Conservation (phyloP, 176 grass and related monocot species). For the Alloteropsis semialata region DNA sequence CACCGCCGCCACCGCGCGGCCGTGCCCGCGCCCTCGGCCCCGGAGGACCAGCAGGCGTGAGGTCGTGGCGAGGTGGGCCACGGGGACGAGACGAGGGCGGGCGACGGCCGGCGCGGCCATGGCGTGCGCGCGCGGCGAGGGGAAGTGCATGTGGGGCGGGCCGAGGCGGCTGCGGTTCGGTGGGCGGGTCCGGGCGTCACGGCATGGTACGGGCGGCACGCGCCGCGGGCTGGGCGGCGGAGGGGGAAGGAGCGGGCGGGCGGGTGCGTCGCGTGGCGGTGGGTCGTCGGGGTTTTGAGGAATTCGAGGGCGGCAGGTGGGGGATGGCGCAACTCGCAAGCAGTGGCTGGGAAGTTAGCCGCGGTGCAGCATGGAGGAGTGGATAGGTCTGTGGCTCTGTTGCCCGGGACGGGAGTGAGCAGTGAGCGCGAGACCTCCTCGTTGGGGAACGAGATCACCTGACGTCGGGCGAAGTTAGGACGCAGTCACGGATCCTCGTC, state of each 20-base stretch:
- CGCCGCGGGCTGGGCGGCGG: neutral
- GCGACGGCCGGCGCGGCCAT: conserved; percentile 24
- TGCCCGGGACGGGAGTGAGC: neutral
- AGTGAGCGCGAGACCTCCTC: neutral
- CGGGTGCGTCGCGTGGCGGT: neutral
- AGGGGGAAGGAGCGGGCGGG: neutral
- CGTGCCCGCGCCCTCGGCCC: conserved; percentile 8
- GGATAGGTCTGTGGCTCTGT: conserved; percentile 41
- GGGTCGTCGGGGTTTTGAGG: neutral
- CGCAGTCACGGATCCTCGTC: too few relatives aligned
- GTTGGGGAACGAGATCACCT: too few relatives aligned
- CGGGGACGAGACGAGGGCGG: conserved; percentile 11
- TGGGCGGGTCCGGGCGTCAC: conserved; percentile 24
- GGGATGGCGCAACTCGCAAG: neutral
- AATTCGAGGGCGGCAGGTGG: neutral
- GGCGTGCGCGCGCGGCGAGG: conserved; percentile 24
- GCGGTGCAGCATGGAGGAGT: conserved; percentile 32
- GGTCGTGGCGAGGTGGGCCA: neutral
- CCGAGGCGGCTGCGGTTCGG: conserved; percentile 12
- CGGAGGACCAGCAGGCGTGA: neutral
- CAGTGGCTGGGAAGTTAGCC: conserved; percentile 45
- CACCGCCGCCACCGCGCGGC: conserved; percentile 31
- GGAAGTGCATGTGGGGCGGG: conserved; percentile 29
- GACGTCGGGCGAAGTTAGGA: too few relatives aligned
- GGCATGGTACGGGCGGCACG: conserved; percentile 40